These are phyloP conservation scores for Diplotaxis tenuifolia DNA, from an alignment of 345 rosid species.

Conservation along the genomic window DNA sequence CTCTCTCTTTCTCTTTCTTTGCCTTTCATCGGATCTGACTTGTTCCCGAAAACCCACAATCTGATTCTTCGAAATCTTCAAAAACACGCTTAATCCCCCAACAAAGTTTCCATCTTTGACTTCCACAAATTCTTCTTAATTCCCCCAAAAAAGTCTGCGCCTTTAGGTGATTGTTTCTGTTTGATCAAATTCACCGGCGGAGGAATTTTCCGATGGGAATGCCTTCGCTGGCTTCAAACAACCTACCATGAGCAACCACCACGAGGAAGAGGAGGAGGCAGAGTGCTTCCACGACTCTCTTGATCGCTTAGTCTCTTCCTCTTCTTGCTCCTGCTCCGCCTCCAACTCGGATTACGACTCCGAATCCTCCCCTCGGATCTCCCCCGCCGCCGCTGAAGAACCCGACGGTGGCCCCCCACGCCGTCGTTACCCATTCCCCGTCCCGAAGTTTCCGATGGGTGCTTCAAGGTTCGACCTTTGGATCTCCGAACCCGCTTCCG, in stretches of 20 bases:
- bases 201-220: conserved; percentile 59
- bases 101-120: conserved; percentile 14
- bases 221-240: conserved; percentile 36
- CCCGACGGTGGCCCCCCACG: too few species aligned
- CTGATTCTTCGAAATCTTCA: conserved; percentile 30
- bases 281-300: conserved; percentile 69
- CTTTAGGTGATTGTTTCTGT: conserved; percentile 18
- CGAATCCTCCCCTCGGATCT: conserved; percentile 41
- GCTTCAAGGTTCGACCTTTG: conserved; percentile 63
- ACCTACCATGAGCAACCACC: conserved; percentile 29
- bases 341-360: conserved; percentile 65
- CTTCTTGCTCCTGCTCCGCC: conserved; percentile 66
- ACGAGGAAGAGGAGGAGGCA: conserved; percentile 47
- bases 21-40: conserved; percentile 45
- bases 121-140: background rate
- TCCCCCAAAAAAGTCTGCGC: conserved; percentile 5
- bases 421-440: conserved; percentile 40
- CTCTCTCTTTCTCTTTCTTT: conserved; percentile 28
- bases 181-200: conserved; percentile 28
- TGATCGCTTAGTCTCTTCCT: conserved; percentile 65
- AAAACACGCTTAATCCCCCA: conserved; percentile 21
- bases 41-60: conserved; percentile 32
- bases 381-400: conserved; percentile 14
- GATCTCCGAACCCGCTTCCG: conserved; percentile 76
- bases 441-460: conserved; percentile 50